Percentiles rank a stretch among this genome's conserved stretches.
Conservation (phyloP, 2,329 filamentous ascomycete genomes). For the Aspergillus calidoustus region DNA sequence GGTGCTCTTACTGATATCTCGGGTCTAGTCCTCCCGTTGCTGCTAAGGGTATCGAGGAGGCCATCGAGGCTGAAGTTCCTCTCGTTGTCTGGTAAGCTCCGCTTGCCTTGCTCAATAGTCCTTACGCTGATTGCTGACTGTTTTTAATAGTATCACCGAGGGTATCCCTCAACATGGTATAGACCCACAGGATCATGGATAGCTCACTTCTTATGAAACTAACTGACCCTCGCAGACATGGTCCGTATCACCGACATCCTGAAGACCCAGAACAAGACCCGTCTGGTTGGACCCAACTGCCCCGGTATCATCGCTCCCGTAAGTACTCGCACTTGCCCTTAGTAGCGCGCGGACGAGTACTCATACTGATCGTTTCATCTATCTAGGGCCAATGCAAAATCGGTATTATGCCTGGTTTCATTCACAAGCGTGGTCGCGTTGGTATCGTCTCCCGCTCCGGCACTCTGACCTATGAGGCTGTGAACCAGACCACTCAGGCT, state of each 20-base stretch:
- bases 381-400: conserved; percentile 94
- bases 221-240: conserved; percentile 70
- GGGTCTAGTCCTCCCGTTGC: conserved; percentile 78
- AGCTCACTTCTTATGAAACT: conserved; percentile 35
- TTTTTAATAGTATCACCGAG: conserved; percentile 73
- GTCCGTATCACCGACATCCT: conserved; percentile 97
- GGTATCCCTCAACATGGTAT: conserved; percentile 95
- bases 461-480: conserved; percentile 98
- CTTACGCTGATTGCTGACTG: neutral
- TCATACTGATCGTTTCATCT: conserved; percentile 30
- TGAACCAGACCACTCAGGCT: conserved; percentile 98
- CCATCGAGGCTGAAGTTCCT: conserved; percentile 87
- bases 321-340: conserved; percentile 33
- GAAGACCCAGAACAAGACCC: conserved; percentile 96
- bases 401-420: conserved; percentile 99
- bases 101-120: conserved; percentile 24
- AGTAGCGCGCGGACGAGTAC: neutral
- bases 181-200: neutral
- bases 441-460: conserved; percentile 98
- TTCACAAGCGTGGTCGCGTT: conserved; percentile 98
- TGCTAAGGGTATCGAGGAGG: conserved; percentile 95
- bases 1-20: conserved; percentile 25
- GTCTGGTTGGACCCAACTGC: conserved; percentile 96
- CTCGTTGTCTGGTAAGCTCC: conserved; percentile 78
- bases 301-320: conserved; percentile 89